Evolutionary conservation across 1,139 yeast species (phyloP).

Genomic region (Pichia sp.): DNA sequence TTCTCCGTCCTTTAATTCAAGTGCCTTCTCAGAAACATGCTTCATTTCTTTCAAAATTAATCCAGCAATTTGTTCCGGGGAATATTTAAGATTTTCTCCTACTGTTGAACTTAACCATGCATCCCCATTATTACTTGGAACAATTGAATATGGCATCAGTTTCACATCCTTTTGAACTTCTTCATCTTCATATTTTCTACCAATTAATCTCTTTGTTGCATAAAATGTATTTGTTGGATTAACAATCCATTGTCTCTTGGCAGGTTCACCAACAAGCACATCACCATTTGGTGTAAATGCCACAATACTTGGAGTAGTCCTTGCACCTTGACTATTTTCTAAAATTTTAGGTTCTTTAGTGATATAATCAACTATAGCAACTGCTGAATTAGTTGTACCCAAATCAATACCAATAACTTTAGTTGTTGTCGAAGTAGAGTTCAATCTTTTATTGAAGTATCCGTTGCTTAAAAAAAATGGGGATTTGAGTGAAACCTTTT

Average conservation of each 20-base stretch:
- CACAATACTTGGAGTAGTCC: constrained; percentile 72
- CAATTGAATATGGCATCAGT: constrained; percentile 51
- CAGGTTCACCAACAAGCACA: constrained; percentile 54
- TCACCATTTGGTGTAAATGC: constrained; percentile 44
- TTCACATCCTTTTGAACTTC: constrained; percentile 60
- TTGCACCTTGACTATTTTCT: constrained; percentile 61
- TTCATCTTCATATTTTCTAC: constrained; percentile 54
- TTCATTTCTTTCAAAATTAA: constrained; percentile 50
- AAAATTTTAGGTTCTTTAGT: constrained; percentile 48
- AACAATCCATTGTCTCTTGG: constrained; percentile 60
- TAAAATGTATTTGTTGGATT: constrained; percentile 66
- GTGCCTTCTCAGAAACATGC: constrained; percentile 45
- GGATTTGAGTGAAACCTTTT: neutral
- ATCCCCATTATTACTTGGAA: constrained; percentile 51
- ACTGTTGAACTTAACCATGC: constrained; percentile 48
- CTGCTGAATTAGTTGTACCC: constrained; percentile 81
- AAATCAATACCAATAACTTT: constrained; percentile 68
- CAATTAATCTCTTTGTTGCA: constrained; percentile 70
- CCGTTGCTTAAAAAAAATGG: neutral
- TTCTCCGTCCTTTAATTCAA: constrained; percentile 27
- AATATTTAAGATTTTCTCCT: constrained; percentile 29
- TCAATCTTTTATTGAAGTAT: neutral
- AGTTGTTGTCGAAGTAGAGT: constrained; percentile 8
- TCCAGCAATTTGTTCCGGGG: constrained; percentile 57
- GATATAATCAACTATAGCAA: constrained; percentile 47